Conservation (phyloP, 2,329 filamentous ascomycete genomes). For the Elsinoe necatrix region DNA sequence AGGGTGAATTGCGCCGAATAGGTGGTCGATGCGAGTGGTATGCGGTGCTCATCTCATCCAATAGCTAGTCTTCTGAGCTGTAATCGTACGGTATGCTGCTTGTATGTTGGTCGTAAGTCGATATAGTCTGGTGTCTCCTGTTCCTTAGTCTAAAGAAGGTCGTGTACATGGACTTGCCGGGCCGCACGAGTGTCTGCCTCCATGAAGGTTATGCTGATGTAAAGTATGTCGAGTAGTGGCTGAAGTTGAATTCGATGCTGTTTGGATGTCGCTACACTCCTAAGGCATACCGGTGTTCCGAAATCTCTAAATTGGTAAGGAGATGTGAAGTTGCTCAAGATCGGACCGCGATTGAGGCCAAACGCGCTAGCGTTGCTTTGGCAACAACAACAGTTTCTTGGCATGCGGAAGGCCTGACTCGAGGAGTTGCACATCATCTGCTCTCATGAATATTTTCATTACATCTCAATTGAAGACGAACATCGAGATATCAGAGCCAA, state of each 20-base stretch:
- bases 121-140: constrained; percentile 3
- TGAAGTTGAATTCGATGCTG: constrained; percentile 12
- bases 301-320: constrained; percentile 3
- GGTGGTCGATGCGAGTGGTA: constrained; percentile 23
- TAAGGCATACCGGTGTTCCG: constrained; percentile 13
- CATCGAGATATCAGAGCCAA: too few species aligned
- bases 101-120: constrained; percentile 13
- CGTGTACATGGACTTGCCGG: constrained; percentile 16
- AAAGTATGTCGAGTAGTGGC: constrained; percentile 14
- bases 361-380: constrained; percentile 16
- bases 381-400: constrained; percentile 15
- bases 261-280: constrained; percentile 10
- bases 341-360: constrained; percentile 1
- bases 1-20: constrained; percentile 38
- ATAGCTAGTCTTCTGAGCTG: constrained; percentile 11
- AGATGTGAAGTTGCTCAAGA: constrained; percentile 3
- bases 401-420: constrained; percentile 17
- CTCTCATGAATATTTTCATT: neutral
- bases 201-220: constrained; percentile 12
- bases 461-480: too few species aligned
- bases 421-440: neutral
- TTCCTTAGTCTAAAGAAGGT: constrained; percentile 15
- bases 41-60: constrained; percentile 14
- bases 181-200: constrained; percentile 6
- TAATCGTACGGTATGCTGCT: constrained; percentile 4